These are phyloP conservation scores for Blastobotrys robertii DNA, from an alignment of 805 yeast genomes.

Conservation along the genomic window DNA sequence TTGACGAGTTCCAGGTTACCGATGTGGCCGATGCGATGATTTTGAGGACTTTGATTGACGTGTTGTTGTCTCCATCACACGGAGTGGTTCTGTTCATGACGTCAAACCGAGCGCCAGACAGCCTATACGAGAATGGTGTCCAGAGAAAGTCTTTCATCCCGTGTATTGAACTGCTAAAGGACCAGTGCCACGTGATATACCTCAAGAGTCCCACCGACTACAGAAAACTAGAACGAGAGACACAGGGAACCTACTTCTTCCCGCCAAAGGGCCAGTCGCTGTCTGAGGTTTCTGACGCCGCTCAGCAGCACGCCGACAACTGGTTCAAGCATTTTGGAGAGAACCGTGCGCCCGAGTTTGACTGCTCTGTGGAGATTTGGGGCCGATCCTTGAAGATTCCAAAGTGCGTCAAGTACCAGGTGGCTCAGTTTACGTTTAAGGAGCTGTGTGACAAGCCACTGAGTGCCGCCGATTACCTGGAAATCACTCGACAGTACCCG, in stretches of 20 bases:
- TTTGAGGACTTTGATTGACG: conserved; percentile 60
- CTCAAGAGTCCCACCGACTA: conserved; percentile 91
- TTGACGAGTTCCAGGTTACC: conserved; percentile 96
- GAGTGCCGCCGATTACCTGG: conserved; percentile 91
- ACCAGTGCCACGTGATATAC: conserved; percentile 63
- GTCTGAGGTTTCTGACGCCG: conserved; percentile 40
- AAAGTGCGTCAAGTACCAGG: conserved; percentile 59
- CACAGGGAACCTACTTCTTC: conserved; percentile 64
- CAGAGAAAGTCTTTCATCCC: conserved; percentile 90
- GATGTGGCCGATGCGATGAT: conserved; percentile 99
- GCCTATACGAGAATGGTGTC: conserved; percentile 84
- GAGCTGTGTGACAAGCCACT: conserved; percentile 80
- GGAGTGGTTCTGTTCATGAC: conserved; percentile 90
- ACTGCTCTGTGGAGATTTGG: conserved; percentile 54
- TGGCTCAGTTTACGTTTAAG: conserved; percentile 82
- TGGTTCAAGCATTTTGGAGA: conserved; percentile 81
- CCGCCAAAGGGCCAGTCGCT: conserved; percentile 58
- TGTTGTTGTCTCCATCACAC: conserved; percentile 53
- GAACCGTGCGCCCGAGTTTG: conserved; percentile 19
- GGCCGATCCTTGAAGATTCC: conserved; percentile 79
- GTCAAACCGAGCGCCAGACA: conserved; percentile 91
- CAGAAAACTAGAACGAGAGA: conserved; percentile 76
- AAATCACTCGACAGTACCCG: conserved; percentile 64
- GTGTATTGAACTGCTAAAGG: conserved; percentile 71
- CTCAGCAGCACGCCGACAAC: conserved; percentile 50